Conservation (phyloP, 495 filamentous ascomycete genomes). For the Venustampulla echinocandica region DNA sequence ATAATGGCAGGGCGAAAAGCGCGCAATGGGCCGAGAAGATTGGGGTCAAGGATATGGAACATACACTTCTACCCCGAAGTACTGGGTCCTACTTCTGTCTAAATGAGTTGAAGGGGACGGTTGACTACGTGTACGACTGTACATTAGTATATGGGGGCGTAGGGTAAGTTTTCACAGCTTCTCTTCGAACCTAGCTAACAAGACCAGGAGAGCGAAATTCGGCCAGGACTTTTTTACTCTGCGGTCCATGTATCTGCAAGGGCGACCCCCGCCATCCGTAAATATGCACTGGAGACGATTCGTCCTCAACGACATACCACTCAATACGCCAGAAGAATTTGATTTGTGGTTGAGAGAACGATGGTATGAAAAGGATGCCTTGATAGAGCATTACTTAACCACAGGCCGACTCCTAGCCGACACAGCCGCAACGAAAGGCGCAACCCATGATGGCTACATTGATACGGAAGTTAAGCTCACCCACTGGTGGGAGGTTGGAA, state of each 20-base stretch:
- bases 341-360: slow-evolving; percentile 64
- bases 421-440: slow-evolving; percentile 21
- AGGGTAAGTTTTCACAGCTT: slow-evolving; percentile 41
- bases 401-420: slow-evolving; percentile 63
- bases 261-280: slow-evolving; percentile 70
- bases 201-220: slow-evolving; percentile 52
- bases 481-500: slow-evolving; percentile 42
- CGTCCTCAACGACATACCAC: slow-evolving; percentile 53
- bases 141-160: slow-evolving; percentile 80
- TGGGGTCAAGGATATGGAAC: slow-evolving; percentile 55
- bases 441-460: slow-evolving; percentile 25
- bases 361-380: slow-evolving; percentile 73
- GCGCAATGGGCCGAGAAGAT: slow-evolving; percentile 61
- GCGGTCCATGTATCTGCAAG: slow-evolving; percentile 62
- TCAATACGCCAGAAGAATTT: slow-evolving; percentile 53
- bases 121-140: slow-evolving; percentile 79
- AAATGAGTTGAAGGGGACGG: slow-evolving; percentile 57
- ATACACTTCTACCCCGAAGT: slow-evolving; percentile 63
- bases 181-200: slow-evolving; percentile 1
- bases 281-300: slow-evolving; percentile 83
- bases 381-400: slow-evolving; percentile 61
- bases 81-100: slow-evolving; percentile 72
- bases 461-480: slow-evolving; percentile 40
- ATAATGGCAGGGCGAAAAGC: slow-evolving; percentile 55
- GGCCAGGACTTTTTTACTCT: slow-evolving; percentile 73